These are phyloP conservation scores for Linnemannia schmuckeri DNA, from an alignment of 192 early-diverging fungal species.

Conservation along the genomic window DNA sequence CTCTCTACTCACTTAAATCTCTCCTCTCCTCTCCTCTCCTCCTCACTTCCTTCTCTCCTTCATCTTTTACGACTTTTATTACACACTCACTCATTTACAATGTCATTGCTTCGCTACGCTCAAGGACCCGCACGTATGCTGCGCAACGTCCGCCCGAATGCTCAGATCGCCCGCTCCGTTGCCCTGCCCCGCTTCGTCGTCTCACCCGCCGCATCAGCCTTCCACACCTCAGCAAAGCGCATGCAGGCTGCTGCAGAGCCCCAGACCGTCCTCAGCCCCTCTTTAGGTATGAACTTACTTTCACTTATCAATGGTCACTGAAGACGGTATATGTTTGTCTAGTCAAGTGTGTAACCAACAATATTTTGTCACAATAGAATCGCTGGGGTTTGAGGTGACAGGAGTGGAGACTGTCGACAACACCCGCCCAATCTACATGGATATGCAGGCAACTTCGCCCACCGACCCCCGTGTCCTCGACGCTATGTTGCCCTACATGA, in stretches of 20 bases:
- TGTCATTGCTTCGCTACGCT: constrained; percentile 37
- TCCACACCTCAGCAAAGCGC: constrained; percentile 36
- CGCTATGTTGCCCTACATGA: constrained; percentile 95
- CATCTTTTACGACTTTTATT: neutral
- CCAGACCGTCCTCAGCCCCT: constrained; percentile 37
- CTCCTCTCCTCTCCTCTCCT: neutral
- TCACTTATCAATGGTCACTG: neutral
- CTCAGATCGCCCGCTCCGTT: constrained; percentile 7
- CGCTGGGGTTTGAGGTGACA: constrained; percentile 65
- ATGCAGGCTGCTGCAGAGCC: constrained; percentile 28
- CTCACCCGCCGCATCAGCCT: constrained; percentile 34
- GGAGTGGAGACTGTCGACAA: constrained; percentile 47
- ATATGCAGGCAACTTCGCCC: constrained; percentile 94
- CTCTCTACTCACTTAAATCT: neutral
- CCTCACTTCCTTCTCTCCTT: neutral
- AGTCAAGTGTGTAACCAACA: neutral
- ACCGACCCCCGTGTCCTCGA: constrained; percentile 94
- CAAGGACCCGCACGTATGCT: constrained; percentile 26
- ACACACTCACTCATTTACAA: constrained; percentile 6
- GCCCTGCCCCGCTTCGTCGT: constrained; percentile 19
- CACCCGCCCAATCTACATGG: constrained; percentile 90
- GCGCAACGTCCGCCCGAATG: constrained; percentile 28
- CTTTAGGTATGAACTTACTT: constrained; percentile 13
- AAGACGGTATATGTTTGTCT: too few species aligned
- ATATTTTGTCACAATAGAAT: constrained; percentile 42